These are phyloP conservation scores for Macrophomina phaseolina DNA, from an alignment of 2,329 filamentous ascomycete species.

Conservation along the genomic window DNA sequence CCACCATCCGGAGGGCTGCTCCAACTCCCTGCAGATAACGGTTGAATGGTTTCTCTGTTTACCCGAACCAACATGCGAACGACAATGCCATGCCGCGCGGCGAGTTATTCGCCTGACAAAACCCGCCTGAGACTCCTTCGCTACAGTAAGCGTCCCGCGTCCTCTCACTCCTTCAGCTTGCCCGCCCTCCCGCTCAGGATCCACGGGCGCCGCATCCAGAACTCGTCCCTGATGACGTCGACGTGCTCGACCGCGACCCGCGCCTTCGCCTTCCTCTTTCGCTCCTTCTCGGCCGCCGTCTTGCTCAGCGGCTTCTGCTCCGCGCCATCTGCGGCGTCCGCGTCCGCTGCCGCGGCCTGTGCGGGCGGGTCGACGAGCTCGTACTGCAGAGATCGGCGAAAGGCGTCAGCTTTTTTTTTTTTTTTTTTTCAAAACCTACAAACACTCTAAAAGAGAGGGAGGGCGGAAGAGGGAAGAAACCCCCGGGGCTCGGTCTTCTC, in stretches of 20 bases:
- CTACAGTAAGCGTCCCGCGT: too few relatives aligned
- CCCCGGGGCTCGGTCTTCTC: constrained; percentile 45
- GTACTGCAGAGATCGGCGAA: not conserved
- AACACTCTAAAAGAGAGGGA: not conserved
- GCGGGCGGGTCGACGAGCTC: constrained; percentile 17
- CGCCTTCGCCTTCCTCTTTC: constrained; percentile 80
- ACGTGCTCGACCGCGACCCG: constrained; percentile 81
- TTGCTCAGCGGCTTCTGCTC: constrained; percentile 61
- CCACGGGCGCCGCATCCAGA: constrained; percentile 90
- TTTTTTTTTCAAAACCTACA: too few relatives aligned
- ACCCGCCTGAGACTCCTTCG: too few relatives aligned
- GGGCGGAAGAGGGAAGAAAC: not conserved
- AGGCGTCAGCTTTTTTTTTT: too few relatives aligned
- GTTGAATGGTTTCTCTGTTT: too few relatives aligned
- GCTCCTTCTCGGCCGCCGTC: constrained; percentile 82
- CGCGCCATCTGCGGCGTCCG: constrained; percentile 41
- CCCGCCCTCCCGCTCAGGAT: constrained; percentile 49
- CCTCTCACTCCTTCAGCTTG: constrained; percentile 18
- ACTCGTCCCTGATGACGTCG: constrained; percentile 94
- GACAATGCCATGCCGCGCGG: too few relatives aligned
- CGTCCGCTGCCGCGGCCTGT: constrained; percentile 38
- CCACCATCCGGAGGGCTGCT: too few relatives aligned
- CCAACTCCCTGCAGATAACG: too few relatives aligned
- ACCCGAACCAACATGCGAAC: too few relatives aligned
- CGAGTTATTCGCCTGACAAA: too few relatives aligned